Conservation (phyloP, 202 grass and related monocot genomes). For the Setaria viridis region DNA sequence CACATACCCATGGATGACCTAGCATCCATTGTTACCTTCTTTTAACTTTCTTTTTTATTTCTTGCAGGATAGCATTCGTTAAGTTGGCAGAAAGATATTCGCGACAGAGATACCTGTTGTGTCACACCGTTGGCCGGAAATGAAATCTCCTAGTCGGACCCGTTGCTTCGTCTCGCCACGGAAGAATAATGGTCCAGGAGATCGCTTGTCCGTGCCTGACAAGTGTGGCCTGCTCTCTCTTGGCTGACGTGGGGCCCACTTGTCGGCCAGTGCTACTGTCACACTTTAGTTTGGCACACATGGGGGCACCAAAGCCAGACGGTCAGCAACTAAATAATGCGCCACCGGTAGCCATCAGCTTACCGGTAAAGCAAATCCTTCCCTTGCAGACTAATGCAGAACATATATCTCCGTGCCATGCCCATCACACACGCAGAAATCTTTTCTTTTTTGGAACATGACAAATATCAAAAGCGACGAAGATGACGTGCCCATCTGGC, state of each 20-base stretch:
- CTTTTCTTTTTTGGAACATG: neutral
- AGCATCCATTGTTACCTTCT: neutral
- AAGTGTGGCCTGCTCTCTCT: no score
- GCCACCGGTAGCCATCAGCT: constrained; percentile 44
- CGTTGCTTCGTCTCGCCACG: neutral
- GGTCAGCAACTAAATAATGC: constrained; percentile 3
- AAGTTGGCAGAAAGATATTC: constrained; percentile 24
- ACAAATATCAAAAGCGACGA: neutral
- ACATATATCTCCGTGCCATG: constrained; percentile 45
- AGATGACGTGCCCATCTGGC: constrained; percentile 8
- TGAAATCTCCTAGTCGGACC: neutral
- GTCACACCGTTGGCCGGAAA: neutral
- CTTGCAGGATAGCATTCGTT: neutral
- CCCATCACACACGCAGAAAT: constrained; percentile 2
- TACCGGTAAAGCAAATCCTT: constrained; percentile 52
- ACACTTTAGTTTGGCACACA: neutral
- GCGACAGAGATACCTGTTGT: neutral
- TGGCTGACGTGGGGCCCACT: no score
- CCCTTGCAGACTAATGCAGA: constrained; percentile 24
- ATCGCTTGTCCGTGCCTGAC: neutral
- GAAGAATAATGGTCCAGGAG: neutral
- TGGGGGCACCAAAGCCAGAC: neutral
- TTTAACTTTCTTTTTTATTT: neutral
- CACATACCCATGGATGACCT: constrained; percentile 1
- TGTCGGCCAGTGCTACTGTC: neutral